Percentiles rank a stretch among this genome's conserved stretches.
Evolutionary conservation across 208 protist species (phyloP).

Genomic region (Wallacemonas sp.): DNA sequence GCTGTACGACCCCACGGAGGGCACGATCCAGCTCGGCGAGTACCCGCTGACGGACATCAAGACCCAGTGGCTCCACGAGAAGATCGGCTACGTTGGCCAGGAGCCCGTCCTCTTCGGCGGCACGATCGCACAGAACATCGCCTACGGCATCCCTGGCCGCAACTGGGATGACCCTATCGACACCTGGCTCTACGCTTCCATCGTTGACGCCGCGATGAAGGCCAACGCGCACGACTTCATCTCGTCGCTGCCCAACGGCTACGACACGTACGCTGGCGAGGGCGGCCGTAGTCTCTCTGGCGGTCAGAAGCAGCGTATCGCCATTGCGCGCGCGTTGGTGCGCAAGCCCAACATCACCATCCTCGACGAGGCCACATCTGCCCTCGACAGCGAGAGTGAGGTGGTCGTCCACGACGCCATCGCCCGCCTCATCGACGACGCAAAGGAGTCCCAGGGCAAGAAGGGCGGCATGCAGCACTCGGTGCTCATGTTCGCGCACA

Average conservation of each 20-base stretch:
- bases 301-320: constrained; percentile 95
- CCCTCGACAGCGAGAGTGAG: constrained; percentile 91
- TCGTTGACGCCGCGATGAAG: constrained; percentile 63
- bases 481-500: constrained; percentile 89
- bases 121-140: constrained; percentile 90
- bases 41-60: constrained; percentile 61
- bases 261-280: constrained; percentile 91
- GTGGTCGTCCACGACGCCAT: constrained; percentile 89
- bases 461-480: constrained; percentile 40
- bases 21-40: constrained; percentile 64
- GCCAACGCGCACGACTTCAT: constrained; percentile 94
- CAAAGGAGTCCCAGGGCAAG: constrained; percentile 38
- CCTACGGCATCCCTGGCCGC: constrained; percentile 67
- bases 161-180: constrained; percentile 82
- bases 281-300: constrained; percentile 86
- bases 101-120: constrained; percentile 87
- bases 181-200: constrained; percentile 63
- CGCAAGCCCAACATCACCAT: constrained; percentile 87
- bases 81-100: constrained; percentile 85
- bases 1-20: constrained; percentile 74
- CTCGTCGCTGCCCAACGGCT: constrained; percentile 76
- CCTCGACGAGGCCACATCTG: constrained; percentile 93
- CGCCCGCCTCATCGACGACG: constrained; percentile 66
- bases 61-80: constrained; percentile 69
- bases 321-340: constrained; percentile 90